Conservation (phyloP, 768 basidiomycete species). For the Trametes maxima region DNA sequence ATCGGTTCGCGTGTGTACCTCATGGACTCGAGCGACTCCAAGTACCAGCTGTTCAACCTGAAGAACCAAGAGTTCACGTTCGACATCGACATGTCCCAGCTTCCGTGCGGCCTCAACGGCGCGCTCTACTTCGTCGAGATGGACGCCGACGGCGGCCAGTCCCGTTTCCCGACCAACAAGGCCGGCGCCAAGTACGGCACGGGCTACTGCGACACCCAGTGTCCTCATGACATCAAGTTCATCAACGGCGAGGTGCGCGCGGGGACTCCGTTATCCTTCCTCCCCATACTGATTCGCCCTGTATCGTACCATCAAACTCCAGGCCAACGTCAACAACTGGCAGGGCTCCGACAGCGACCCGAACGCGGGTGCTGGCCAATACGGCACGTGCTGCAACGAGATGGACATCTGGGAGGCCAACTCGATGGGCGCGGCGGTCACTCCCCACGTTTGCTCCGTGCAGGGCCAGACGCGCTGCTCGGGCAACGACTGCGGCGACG, state of each 20-base stretch:
- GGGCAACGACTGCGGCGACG: constrained; percentile 39
- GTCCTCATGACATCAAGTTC: constrained; percentile 56
- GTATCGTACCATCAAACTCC: not conserved
- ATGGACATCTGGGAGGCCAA: constrained; percentile 64
- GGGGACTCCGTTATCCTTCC: constrained; percentile 17
- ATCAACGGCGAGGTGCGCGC: constrained; percentile 46
- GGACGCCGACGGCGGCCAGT: constrained; percentile 53
- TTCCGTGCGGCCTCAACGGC: constrained; percentile 59
- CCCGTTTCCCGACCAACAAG: constrained; percentile 51
- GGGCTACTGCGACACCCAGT: constrained; percentile 63
- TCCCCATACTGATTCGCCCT: not conserved
- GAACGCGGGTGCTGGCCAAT: constrained; percentile 47
- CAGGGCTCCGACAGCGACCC: constrained; percentile 36
- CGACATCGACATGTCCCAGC: constrained; percentile 56
- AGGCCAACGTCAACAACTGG: constrained; percentile 53
- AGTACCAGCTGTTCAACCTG: constrained; percentile 50
- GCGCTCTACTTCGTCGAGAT: constrained; percentile 60
- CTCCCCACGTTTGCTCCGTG: constrained; percentile 50
- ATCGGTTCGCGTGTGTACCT: constrained; percentile 43
- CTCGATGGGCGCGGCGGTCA: constrained; percentile 49
- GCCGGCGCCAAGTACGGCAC: constrained; percentile 59
- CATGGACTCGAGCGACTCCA: constrained; percentile 41
- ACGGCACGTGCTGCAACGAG: constrained; percentile 55
- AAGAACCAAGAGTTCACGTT: constrained; percentile 57
- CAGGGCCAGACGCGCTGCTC: constrained; percentile 44